Evolutionary conservation across 225 moss, liverwort and hornwort genomes (phyloP).

Genomic region (Marchantia polymorpha): DNA sequence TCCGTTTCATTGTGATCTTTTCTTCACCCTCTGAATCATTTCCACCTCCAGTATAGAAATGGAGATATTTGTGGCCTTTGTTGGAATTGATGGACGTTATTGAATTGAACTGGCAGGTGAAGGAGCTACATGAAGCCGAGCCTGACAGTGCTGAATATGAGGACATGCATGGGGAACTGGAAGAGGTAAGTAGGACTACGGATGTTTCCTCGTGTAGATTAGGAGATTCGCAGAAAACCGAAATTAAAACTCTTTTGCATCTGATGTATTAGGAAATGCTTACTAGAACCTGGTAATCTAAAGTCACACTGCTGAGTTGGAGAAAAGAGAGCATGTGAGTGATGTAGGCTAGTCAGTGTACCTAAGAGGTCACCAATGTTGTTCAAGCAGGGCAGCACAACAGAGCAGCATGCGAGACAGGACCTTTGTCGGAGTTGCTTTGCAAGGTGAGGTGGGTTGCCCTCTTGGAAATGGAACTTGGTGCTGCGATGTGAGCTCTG

Average conservation of each 20-base stretch:
- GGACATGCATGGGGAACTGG: slow-evolving; percentile 79
- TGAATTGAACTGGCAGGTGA: slow-evolving; percentile 53
- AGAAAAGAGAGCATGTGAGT: slow-evolving; percentile 44
- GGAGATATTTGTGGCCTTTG: neutral
- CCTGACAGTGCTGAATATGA: slow-evolving; percentile 74
- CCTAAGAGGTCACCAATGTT: slow-evolving; percentile 99
- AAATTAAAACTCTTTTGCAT: slow-evolving; percentile 40
- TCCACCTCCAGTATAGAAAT: neutral
- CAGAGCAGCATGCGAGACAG: slow-evolving; percentile 99
- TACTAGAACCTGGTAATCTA: slow-evolving; percentile 46
- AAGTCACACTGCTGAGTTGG: slow-evolving; percentile 45
- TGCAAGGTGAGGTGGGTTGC: slow-evolving; percentile 99
- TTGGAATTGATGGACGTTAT: neutral
- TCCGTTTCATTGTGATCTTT: neutral
- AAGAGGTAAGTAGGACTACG: slow-evolving; percentile 75
- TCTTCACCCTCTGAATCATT: neutral
- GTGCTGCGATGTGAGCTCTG: slow-evolving; percentile 41
- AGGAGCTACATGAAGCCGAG: slow-evolving; percentile 65
- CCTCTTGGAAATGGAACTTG: slow-evolving; percentile 52
- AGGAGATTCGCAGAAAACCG: slow-evolving; percentile 39
- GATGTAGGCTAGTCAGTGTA: slow-evolving; percentile 88
- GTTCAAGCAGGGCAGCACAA: slow-evolving; percentile 99
- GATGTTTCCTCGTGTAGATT: slow-evolving; percentile 29
- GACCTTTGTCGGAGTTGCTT: slow-evolving; percentile 98
- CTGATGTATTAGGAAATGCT: slow-evolving; percentile 30